These are phyloP conservation scores for Moesziomyces sp. DNA, from an alignment of 1,284 basidiomycete genomes.

Conservation along the genomic window DNA sequence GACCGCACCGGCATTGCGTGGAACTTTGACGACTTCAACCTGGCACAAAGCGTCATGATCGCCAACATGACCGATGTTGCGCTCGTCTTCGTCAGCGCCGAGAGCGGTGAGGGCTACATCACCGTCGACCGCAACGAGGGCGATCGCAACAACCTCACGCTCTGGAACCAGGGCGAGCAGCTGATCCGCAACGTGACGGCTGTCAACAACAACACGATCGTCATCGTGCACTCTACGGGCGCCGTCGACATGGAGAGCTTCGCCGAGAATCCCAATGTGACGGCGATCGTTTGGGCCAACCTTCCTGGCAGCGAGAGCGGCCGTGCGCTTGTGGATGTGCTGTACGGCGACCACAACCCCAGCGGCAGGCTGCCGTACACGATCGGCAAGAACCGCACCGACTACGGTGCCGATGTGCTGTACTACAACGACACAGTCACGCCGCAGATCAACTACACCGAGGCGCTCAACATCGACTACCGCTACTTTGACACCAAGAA, in stretches of 20 bases:
- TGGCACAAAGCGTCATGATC: constrained; percentile 46
- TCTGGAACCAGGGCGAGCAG: constrained; percentile 80
- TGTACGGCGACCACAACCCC: constrained; percentile 60
- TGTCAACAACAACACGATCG: constrained; percentile 60
- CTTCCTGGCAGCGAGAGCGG: constrained; percentile 58
- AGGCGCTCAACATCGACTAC: constrained; percentile 56
- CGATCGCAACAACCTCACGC: constrained; percentile 81
- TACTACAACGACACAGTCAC: constrained; percentile 41
- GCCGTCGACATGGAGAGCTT: constrained; percentile 56
- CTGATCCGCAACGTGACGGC: constrained; percentile 51
- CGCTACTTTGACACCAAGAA: constrained; percentile 49
- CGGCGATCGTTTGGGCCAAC: constrained; percentile 56
- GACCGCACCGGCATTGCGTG: constrained; percentile 72
- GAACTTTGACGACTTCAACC: constrained; percentile 74
- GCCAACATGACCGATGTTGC: constrained; percentile 69
- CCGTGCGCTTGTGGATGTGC: constrained; percentile 48
- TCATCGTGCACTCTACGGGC: constrained; percentile 56
- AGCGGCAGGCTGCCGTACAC: constrained; percentile 60
- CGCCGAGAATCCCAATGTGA: constrained; percentile 59
- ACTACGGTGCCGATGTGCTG: constrained; percentile 52
- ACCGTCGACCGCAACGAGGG: constrained; percentile 68
- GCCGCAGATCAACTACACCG: constrained; percentile 60
- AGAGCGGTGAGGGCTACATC: constrained; percentile 69
- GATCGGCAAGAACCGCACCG: constrained; percentile 54
- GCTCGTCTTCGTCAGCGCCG: constrained; percentile 74